Evolutionary conservation across 352 stramenopile genomes (phyloP), one percentile per base, ranked within the genome.

Genomic region (Globisporangium polare): DNA sequence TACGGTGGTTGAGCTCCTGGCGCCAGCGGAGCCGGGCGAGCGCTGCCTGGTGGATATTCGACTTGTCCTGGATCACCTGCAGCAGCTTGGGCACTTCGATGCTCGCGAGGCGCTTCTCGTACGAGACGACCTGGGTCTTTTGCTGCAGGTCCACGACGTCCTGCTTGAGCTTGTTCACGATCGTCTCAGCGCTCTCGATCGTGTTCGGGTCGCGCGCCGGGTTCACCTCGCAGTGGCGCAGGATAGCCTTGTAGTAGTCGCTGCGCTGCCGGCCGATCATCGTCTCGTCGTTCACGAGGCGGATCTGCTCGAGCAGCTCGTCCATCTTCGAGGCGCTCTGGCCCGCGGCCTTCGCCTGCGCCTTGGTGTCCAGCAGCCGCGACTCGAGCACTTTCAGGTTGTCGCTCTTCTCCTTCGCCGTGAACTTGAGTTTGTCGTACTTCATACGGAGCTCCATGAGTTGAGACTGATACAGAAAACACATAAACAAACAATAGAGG

Each of bases 201-300:
- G 73, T 81, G n/a, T 90, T 92, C 1, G 83, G 72, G 39, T 91
- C 82, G 8, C 85, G 76, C n/a, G 83, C 83, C 22, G 83, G 83
- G 55, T 89, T 77, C 33, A 90, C 68, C 53, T 94, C 85, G 62
- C 85, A 94, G 60, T 94, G 80, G 2, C 85, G 79, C 42, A 94
- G 43, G 42, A 94, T 89, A 6, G 83, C 57, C 24, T 85, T 86
- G 73, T 94, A 94, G 62, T 94, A 94, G 39, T 94, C 83, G 37
- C 83, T 83, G 5, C 83, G 83, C 68, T 88, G 78, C 18, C 81
- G 73, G 0, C 83, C 80, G 35, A 87, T 49, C 22, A 72, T 61
- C 22, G 85, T 82, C 62, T 94, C 83, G 41, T 88, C 75, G 8
- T 74, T 78, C 13, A 85, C 75, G 6, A 61, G 59, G 9, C 78